Evolutionary conservation across 345 rosid species (phyloP).

Genomic region (Psidium guajava): DNA sequence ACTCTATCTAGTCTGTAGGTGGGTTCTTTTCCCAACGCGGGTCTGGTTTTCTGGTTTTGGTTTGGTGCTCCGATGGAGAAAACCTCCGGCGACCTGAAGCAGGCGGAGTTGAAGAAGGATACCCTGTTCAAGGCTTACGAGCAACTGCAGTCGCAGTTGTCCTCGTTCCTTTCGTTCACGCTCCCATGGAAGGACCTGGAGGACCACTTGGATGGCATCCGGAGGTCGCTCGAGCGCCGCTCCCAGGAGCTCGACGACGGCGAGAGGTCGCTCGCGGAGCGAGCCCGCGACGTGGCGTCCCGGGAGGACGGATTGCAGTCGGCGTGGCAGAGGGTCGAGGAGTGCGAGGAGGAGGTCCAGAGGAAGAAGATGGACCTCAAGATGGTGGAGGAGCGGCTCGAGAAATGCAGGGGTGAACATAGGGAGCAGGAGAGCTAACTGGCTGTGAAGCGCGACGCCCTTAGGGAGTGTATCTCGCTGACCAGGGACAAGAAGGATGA

Average conservation of each 20-base stretch:
- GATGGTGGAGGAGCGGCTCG: background rate
- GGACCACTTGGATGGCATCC: background rate
- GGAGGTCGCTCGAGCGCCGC: background rate
- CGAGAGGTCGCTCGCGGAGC: background rate
- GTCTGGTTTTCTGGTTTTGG: too few relatives aligned
- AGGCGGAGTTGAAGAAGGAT: background rate
- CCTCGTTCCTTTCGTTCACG: background rate
- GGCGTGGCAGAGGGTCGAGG: background rate
- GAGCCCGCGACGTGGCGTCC: background rate
- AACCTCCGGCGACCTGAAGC: background rate
- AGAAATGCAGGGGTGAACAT: background rate
- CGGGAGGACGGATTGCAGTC: background rate
- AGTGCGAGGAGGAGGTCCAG: background rate
- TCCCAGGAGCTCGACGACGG: background rate
- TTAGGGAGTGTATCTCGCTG: background rate
- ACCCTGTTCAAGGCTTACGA: background rate
- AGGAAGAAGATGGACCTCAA: constrained; percentile 5
- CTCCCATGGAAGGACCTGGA: constrained; percentile 3
- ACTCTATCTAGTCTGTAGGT: background rate
- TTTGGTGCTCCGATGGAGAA: background rate
- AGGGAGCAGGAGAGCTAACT: background rate
- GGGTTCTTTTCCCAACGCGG: background rate
- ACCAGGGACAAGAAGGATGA: background rate
- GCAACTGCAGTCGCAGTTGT: background rate
- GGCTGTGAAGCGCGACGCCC: background rate